Evolutionary conservation across 345 rosid genomes (phyloP).

Genomic region (Erucastrum elatum): DNA sequence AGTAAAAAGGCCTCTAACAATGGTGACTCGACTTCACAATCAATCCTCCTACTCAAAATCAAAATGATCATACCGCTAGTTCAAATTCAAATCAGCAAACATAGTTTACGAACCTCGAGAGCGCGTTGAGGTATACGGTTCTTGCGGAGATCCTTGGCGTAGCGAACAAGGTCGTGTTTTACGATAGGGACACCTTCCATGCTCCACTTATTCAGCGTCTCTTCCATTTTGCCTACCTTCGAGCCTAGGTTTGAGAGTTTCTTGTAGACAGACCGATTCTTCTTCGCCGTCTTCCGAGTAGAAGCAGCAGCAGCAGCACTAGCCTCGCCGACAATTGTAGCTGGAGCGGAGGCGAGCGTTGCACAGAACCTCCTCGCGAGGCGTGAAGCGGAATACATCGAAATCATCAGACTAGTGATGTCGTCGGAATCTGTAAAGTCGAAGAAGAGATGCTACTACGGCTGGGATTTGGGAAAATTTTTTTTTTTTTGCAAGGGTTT

Average conservation of each 20-base stretch:
- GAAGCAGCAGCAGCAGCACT: slow-evolving; percentile 19
- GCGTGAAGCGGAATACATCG: slow-evolving; percentile 20
- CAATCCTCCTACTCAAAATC: not conserved
- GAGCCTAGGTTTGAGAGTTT: slow-evolving; percentile 54
- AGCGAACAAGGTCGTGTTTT: slow-evolving; percentile 45
- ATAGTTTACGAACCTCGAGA: slow-evolving; percentile 32
- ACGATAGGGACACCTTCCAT: slow-evolving; percentile 51
- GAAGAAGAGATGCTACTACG: not conserved
- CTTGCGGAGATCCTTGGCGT: slow-evolving; percentile 60
- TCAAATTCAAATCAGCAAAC: not conserved
- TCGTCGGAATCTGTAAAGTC: not conserved
- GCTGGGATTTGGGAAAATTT: not conserved
- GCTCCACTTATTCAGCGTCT: slow-evolving; percentile 51
- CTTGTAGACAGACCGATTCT: slow-evolving; percentile 40
- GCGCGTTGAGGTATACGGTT: slow-evolving; percentile 54
- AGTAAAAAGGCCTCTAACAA: not conserved
- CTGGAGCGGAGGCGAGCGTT: slow-evolving; percentile 21
- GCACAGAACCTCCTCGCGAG: slow-evolving; percentile 32
- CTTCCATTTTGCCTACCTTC: slow-evolving; percentile 51
- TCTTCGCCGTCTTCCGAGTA: not conserved
- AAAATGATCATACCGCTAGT: not conserved
- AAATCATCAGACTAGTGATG: not conserved
- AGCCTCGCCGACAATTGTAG: slow-evolving; percentile 13
- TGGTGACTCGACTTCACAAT: not conserved
- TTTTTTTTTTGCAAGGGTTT: too few species aligned